Base-by-base conservation (phyloP, 768 basidiomycete genomes). In the Kwoniella sp. region DNA sequence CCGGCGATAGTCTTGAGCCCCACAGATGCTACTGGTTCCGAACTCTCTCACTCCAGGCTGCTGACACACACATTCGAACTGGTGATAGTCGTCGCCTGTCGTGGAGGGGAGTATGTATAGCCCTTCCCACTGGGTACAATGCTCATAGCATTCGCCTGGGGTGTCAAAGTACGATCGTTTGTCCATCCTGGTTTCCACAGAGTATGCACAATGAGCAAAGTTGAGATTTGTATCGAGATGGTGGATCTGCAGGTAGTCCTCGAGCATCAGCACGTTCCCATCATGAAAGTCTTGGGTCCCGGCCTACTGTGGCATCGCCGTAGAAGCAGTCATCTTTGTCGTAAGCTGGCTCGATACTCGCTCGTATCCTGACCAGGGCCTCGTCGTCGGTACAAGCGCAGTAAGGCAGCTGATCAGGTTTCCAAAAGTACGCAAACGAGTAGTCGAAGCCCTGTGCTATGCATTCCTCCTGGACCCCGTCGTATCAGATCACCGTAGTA, bases 1-100 rank as follows among this genome's bases (percentile, higher is more conserved):
- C 44, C 52, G 25, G 15, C 52, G 39, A 25, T 47, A 54, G 25
- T 43, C 45, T 3, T 28, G 31, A 12, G 52, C 31, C 11, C 44
- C 45, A 31, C 52, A 54, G 20, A 54, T 32, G 2, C 32, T 40
- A 23, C 52, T 54, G 11, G 47, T 32, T 1, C 52, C 52, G 17
- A 37, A 19, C 17, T 54, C 52, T 20, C 20, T 10, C 10, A 54
- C 32, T 14, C 46, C 46, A n/a, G 45, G 31, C 44, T 54, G 41
- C n/a, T 54, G 46, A 23, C 52, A 54, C 23, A 46, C 27, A 43
- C 52, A 54, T n/a, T 47, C 52, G 39, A 46, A 54, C 14, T 46
- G 23, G 14, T 26, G 39, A 36, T 41, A 29, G 8, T 32, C 28
- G 19, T 40, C n/a, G 10, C 52, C 52, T 10, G 23, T 26, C 11